phyloP scores from a whole-genome alignment of 2,329 filamentous ascomycete species.

The Venturia oleaginea region DNA sequence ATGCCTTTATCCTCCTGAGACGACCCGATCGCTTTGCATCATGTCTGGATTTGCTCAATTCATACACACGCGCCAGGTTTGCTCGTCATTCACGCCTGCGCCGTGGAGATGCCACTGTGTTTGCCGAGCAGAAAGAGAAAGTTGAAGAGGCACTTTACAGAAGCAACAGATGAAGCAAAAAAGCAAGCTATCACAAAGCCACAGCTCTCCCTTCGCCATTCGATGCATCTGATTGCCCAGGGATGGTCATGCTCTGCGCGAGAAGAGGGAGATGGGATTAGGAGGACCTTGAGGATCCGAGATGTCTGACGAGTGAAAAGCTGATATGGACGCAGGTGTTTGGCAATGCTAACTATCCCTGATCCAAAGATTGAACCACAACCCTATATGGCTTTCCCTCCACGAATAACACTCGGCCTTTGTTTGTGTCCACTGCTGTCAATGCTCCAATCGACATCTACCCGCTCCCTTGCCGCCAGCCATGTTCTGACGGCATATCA shows the following conservation, averaged over 20 bases:
- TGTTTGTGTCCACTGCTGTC: constrained; percentile 4
- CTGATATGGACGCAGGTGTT: not conserved
- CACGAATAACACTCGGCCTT: not conserved
- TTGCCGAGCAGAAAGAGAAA: not conserved
- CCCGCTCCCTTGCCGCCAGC: constrained; percentile 1
- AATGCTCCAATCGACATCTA: not conserved
- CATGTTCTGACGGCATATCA: not conserved
- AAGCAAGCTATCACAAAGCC: not conserved
- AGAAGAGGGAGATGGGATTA: not conserved
- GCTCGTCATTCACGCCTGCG: not conserved
- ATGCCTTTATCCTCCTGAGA: not conserved
- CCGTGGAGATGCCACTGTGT: not conserved
- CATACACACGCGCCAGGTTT: not conserved
- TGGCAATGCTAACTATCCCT: not conserved
- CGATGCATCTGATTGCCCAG: not conserved
- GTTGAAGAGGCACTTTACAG: not conserved
- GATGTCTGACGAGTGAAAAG: not conserved
- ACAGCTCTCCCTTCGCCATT: not conserved
- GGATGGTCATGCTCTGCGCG: not conserved
- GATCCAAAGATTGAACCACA: not conserved
- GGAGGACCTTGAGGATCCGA: not conserved
- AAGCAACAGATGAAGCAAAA: not conserved
- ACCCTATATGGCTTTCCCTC: not conserved
- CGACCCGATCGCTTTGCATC: not conserved
- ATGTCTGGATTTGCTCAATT: not conserved